Evolutionary conservation across 345 rosid species (phyloP).

Genomic region (Brassica incana): DNA sequence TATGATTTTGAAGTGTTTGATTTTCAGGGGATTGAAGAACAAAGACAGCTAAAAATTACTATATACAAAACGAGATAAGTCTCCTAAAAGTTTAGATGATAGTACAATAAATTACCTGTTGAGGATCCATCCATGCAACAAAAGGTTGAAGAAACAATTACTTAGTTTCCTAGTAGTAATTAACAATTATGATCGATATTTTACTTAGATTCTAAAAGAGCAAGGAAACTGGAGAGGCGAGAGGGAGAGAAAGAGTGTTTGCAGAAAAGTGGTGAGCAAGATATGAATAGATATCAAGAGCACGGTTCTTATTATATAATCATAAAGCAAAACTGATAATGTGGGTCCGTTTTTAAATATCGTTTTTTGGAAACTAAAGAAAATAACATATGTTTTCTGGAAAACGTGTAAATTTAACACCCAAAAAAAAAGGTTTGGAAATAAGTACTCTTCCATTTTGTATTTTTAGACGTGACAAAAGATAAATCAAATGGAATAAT

Average conservation of each 20-base stretch:
- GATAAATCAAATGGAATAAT: background rate
- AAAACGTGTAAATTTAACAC: background rate
- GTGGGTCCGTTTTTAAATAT: constrained; percentile 13
- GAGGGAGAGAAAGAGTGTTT: constrained; percentile 15
- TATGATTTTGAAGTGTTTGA: background rate
- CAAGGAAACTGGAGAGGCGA: background rate
- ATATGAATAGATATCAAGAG: constrained; percentile 36
- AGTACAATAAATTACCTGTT: constrained; percentile 44
- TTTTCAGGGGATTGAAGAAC: background rate
- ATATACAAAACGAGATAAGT: background rate
- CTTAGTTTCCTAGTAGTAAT: constrained; percentile 5
- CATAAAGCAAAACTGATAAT: constrained; percentile 33
- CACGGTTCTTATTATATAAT: constrained; percentile 41
- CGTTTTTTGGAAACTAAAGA: background rate
- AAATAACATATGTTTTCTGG: background rate
- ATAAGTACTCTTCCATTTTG: background rate
- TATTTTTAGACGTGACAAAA: background rate
- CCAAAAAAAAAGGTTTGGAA: background rate
- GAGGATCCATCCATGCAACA: constrained; percentile 71
- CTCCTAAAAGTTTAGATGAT: background rate
- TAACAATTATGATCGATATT: constrained; percentile 18
- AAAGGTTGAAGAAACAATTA: constrained; percentile 12
- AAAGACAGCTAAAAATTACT: constrained; percentile 1
- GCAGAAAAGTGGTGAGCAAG: constrained; percentile 36
- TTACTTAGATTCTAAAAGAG: constrained; percentile 2